phyloP scores from a whole-genome alignment of 139 green algal species.

The Haematococcus lacustris region DNA sequence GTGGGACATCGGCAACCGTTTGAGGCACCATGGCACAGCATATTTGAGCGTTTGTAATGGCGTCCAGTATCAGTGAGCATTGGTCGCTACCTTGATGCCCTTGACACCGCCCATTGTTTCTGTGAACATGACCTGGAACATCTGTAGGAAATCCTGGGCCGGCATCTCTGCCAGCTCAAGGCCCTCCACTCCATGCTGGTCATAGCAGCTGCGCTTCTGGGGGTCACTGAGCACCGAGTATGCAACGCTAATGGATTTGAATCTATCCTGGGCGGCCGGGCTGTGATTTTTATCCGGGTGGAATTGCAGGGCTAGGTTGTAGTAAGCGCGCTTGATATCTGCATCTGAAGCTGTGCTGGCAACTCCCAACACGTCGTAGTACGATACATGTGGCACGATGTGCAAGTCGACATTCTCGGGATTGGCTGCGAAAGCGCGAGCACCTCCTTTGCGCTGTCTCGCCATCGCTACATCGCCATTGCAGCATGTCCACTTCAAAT shows the following conservation, averaged over 20 bases:
- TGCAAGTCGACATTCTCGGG: no score
- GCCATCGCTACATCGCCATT: no score
- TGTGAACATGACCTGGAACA: slow-evolving; percentile 31
- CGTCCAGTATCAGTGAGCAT: background rate
- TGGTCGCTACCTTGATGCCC: slow-evolving; percentile 13
- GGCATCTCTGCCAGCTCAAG: slow-evolving; percentile 25
- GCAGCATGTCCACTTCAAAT: no score
- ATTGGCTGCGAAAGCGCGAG: no score
- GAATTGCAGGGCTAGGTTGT: slow-evolving; percentile 27
- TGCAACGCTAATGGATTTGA: slow-evolving; percentile 32
- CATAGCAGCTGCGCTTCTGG: slow-evolving; percentile 22
- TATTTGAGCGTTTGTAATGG: no score
- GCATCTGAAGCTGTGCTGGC: background rate
- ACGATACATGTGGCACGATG: no score
- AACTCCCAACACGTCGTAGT: background rate
- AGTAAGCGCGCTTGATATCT: slow-evolving; percentile 19
- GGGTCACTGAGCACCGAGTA: slow-evolving; percentile 27
- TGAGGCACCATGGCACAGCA: no score
- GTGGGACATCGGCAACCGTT: no score
- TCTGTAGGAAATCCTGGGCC: slow-evolving; percentile 18
- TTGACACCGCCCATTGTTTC: slow-evolving; percentile 17
- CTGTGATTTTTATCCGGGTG: slow-evolving; percentile 52
- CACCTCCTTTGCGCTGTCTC: no score
- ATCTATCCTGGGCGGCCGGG: slow-evolving; percentile 21
- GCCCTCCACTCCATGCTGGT: slow-evolving; percentile 16